Percentiles rank a stretch among this genome's conserved stretches.
Conservation (phyloP, 768 basidiomycete species). For the Mycena rosella region DNA sequence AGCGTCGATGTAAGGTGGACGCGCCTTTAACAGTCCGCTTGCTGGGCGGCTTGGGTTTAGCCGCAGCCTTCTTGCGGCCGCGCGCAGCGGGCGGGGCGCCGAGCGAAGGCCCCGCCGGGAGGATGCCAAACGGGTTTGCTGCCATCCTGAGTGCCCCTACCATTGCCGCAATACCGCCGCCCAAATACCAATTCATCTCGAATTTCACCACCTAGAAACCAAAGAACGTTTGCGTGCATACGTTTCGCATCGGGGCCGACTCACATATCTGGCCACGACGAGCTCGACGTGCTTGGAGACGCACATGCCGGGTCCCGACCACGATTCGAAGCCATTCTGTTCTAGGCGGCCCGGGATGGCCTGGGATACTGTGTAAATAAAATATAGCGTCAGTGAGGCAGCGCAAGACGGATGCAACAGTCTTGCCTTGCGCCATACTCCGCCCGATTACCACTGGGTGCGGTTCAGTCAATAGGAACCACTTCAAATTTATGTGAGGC, state of each 20-base stretch:
- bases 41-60: neutral
- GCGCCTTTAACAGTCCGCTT: neutral
- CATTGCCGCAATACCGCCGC: too few relatives aligned
- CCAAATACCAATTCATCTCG: neutral
- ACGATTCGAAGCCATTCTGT: constrained; percentile 11
- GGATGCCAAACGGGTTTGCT: too few relatives aligned
- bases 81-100: too few relatives aligned
- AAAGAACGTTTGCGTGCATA: neutral
- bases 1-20: neutral
- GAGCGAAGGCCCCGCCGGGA: too few relatives aligned
- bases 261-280: constrained; percentile 31
- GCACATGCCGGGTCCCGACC: constrained; percentile 17
- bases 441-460: too few relatives aligned
- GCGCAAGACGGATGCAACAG: too few relatives aligned
- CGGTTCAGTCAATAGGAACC: too few relatives aligned
- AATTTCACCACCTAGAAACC: neutral
- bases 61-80: too few relatives aligned
- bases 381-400: too few relatives aligned
- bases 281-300: constrained; percentile 29
- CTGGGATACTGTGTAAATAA: constrained; percentile 1
- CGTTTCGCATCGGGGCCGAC: neutral
- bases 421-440: too few relatives aligned
- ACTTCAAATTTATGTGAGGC: too few relatives aligned
- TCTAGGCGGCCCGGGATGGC: constrained; percentile 10
- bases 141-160: too few relatives aligned